Base-by-base conservation (phyloP, 1,139 yeast species). In the Kurtzmaniella natalensis region DNA sequence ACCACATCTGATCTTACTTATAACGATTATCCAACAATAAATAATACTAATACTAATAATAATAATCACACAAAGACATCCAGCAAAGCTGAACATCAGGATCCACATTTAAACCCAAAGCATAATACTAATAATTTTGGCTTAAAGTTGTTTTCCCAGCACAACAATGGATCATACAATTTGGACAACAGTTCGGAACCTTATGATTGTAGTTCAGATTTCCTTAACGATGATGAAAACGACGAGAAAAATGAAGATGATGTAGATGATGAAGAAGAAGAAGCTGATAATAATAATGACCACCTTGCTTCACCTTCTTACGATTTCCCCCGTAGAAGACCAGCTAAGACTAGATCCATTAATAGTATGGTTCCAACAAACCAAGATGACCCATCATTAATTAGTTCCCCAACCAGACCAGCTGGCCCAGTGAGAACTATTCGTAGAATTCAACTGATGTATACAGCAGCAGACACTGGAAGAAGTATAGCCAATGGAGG, bases 391-490 rank as follows among this genome's bases (percentile, higher is more conserved):
- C 34, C n/a, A n/a, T 39, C 42, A 2, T 39, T 40, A 7, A 33
- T 70, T 7, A 24, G 23, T 26, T 37, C 42, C 13, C 42, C 41
- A 4, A 33, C 34, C 7, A 28, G 29, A 29, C 25, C 16, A 25
- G 15, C 28, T 11, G 20, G 7, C 30, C 36, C 17, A 38, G 14
- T 27, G 4, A 17, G 43, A 8, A 44, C 43, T 44, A 71, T 72
- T 37, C 61, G 87, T 36, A 64, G 87, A 38, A 77, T 81, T 18
- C 86, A 78, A 46, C 76, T 84, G 27, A 76, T 81, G 82, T 77
- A 70, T 49, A 80, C 76, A 40, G 64, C 63, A 26, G 64, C 63
- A 26, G 57, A 49, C 35, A 61, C 57, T 47, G 73, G 61, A 48
- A 63, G 51, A 45, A 67, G 50, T 43, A n/a, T n/a, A n/a, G n/a